Conservation (phyloP, 805 yeast species). For the Candida takata region DNA sequence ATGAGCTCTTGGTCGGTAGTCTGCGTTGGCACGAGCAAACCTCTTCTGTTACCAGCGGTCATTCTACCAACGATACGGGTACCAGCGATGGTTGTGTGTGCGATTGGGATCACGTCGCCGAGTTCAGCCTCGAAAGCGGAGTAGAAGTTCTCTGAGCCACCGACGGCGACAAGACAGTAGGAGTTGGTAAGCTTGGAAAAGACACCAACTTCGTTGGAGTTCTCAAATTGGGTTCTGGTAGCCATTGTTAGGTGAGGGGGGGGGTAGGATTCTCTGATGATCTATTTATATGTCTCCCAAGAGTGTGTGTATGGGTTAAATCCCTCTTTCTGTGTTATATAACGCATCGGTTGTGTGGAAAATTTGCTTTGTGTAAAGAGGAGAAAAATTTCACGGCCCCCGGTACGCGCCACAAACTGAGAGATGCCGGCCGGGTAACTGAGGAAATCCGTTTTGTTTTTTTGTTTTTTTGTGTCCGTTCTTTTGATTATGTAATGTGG, state of each 20-base stretch:
- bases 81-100: constrained; percentile 96
- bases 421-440: no score
- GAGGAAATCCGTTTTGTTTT: no score
- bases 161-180: constrained; percentile 92
- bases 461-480: not conserved
- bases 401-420: no score
- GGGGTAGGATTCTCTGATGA: not conserved
- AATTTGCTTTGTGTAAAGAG: no score
- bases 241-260: constrained; percentile 44
- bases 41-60: constrained; percentile 98
- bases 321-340: no score
- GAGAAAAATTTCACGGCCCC: no score
- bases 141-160: constrained; percentile 83
- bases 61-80: constrained; percentile 96
- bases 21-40: constrained; percentile 92
- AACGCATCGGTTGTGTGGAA: no score
- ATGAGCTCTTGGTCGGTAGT: constrained; percentile 97
- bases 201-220: constrained; percentile 88
- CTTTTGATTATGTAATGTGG: no score
- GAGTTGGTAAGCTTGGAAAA: constrained; percentile 93
- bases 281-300: not conserved
- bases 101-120: constrained; percentile 94
- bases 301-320: no score
- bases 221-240: constrained; percentile 73
- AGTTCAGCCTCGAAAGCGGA: constrained; percentile 97